A percentile compares a stretch with the other conserved stretches of the same genome.
phyloP scores from a whole-genome alignment of 208 protist genomes.

The Crithidia expoeki region DNA sequence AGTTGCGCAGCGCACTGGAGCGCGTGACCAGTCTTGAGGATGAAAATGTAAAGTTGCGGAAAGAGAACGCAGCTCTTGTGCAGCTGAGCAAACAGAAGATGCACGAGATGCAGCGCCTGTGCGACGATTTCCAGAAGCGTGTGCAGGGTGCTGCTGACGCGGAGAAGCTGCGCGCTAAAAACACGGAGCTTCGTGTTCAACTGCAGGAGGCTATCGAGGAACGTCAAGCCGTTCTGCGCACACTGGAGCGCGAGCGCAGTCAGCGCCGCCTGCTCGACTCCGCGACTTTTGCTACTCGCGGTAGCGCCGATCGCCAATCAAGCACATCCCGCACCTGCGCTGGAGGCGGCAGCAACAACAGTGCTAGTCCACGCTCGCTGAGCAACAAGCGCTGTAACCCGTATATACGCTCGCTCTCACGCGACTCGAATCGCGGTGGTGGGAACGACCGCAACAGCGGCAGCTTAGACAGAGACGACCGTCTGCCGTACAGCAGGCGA shows the following conservation, averaged over 20 bases:
- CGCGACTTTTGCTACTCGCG: neutral
- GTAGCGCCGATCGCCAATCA: no score
- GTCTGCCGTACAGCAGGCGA: constrained; percentile 3
- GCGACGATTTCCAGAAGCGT: constrained; percentile 67
- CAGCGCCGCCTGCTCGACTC: constrained; percentile 13
- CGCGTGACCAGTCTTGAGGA: constrained; percentile 21
- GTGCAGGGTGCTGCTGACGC: constrained; percentile 48
- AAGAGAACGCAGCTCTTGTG: constrained; percentile 67
- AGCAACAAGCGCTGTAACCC: constrained; percentile 22
- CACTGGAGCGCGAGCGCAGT: constrained; percentile 32
- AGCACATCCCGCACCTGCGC: no score
- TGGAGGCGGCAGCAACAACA: neutral
- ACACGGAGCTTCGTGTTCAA: constrained; percentile 47
- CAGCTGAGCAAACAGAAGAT: constrained; percentile 81
- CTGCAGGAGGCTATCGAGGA: constrained; percentile 51
- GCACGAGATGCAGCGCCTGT: constrained; percentile 85
- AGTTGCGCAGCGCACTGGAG: constrained; percentile 25
- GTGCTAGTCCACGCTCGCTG: neutral
- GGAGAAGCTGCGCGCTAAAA: constrained; percentile 51
- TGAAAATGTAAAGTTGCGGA: constrained; percentile 65
- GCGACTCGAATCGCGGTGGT: constrained; percentile 10
- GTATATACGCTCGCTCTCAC: constrained; percentile 37
- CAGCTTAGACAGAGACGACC: neutral
- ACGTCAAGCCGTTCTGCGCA: constrained; percentile 34
- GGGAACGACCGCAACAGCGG: neutral